phyloP scores from a whole-genome alignment of 495 filamentous ascomycete species.

The Lepraria neglecta region DNA sequence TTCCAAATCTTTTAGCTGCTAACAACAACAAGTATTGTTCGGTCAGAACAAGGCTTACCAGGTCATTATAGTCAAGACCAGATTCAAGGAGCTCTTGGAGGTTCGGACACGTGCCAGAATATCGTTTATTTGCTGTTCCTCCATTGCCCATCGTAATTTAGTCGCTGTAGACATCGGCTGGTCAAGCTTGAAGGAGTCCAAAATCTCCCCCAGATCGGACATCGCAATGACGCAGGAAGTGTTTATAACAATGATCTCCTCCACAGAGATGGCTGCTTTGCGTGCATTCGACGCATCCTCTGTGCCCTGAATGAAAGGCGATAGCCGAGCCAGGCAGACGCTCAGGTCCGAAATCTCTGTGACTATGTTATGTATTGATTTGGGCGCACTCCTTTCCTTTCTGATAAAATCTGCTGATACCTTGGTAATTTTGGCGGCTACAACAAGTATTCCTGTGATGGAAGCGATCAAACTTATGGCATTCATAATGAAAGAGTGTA shows the following conservation, averaged over 20 bases:
- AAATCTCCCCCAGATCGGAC: not conserved
- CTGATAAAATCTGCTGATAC: not conserved
- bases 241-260: not conserved
- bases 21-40: not conserved
- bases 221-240: slow-evolving; percentile 1
- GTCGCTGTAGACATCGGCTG: not conserved
- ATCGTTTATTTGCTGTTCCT: not conserved
- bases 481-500: not conserved
- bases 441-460: not conserved
- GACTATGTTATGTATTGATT: not conserved
- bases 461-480: not conserved
- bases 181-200: slow-evolving; percentile 7
- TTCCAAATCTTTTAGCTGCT: not conserved
- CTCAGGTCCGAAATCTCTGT: slow-evolving; percentile 6
- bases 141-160: not conserved
- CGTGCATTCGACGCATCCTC: not conserved
- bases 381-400: not conserved
- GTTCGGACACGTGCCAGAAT: slow-evolving; percentile 1
- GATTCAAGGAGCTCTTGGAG: not conserved
- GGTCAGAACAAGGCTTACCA: not conserved
- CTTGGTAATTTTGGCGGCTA: not conserved
- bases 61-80: slow-evolving; percentile 9
- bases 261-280: slow-evolving; percentile 9
- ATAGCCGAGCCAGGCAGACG: not conserved
- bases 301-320: not conserved